Conservation (phyloP, 768 basidiomycete genomes). For the Boletus rubroflammeus region DNA sequence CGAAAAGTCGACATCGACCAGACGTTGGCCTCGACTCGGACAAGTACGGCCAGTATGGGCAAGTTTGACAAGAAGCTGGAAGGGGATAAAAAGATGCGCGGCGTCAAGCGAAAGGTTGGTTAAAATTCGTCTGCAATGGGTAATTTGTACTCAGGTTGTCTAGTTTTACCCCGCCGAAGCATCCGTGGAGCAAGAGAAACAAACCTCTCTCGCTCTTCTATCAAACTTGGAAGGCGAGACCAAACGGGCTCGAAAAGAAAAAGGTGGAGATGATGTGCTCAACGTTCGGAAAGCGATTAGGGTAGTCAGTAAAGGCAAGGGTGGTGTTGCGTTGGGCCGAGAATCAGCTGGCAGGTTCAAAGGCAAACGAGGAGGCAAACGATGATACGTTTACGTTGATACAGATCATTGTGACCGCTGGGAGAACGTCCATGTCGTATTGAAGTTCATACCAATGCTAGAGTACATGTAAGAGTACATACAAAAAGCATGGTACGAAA, state of each 20-base stretch:
- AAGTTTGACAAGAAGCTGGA: constrained; percentile 87
- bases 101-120: constrained; percentile 88
- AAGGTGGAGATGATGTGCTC: constrained; percentile 49
- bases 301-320: constrained; percentile 65
- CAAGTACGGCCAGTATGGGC: constrained; percentile 94
- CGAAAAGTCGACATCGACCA: constrained; percentile 75
- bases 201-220: constrained; percentile 69
- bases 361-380: constrained; percentile 31
- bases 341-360: constrained; percentile 31
- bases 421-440: constrained; percentile 4
- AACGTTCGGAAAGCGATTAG: constrained; percentile 90
- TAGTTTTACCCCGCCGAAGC: constrained; percentile 86
- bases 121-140: neutral
- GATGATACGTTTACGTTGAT: constrained; percentile 9
- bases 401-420: no score
- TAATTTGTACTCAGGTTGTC: neutral
- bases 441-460: constrained; percentile 9
- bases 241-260: constrained; percentile 50
- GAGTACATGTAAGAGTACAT: constrained; percentile 18
- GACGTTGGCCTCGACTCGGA: constrained; percentile 69
- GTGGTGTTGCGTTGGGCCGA: constrained; percentile 55
- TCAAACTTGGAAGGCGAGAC: constrained; percentile 69
- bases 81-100: constrained; percentile 85
- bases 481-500: constrained; percentile 18
- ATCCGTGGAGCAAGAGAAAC: constrained; percentile 62